A percentile compares a stretch with the other conserved stretches of the same genome.
Conservation (phyloP, 768 basidiomycete species). For the Macrolepiota fuliginosa region DNA sequence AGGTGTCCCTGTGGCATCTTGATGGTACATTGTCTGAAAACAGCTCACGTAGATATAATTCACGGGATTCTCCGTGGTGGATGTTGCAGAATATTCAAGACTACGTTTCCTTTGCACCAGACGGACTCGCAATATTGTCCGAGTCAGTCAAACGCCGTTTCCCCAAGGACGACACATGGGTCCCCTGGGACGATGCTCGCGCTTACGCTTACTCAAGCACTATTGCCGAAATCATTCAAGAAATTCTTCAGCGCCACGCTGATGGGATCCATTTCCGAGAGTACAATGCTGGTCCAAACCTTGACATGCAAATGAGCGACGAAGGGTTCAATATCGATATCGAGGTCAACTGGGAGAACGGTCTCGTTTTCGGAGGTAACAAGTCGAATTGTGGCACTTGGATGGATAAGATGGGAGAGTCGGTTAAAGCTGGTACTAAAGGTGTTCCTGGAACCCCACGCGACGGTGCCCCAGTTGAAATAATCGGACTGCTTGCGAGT, state of each 20-base stretch:
- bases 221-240: conserved; percentile 94
- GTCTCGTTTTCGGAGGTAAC: conserved; percentile 87
- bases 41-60: conserved; percentile 69
- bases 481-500: conserved; percentile 90
- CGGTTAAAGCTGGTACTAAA: conserved; percentile 86
- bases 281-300: conserved; percentile 92
- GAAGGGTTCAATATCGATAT: conserved; percentile 93
- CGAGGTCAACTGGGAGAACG: conserved; percentile 94
- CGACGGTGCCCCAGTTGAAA: conserved; percentile 95
- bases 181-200: conserved; percentile 80
- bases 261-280: conserved; percentile 92
- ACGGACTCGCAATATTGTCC: conserved; percentile 75
- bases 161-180: conserved; percentile 92
- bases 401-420: conserved; percentile 99
- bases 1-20: conserved; percentile 17
- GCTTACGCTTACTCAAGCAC: conserved; percentile 83
- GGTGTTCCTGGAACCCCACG: conserved; percentile 95
- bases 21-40: background rate
- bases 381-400: conserved; percentile 87
- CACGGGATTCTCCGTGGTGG: conserved; percentile 98
- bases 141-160: conserved; percentile 91
- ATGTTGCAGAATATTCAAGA: conserved; percentile 99
- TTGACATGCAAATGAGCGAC: conserved; percentile 97
- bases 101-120: conserved; percentile 80
- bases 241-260: conserved; percentile 92